Evolutionary conservation across 1,284 basidiomycete species (phyloP).

Genomic region (Marasmius tenuissimus): DNA sequence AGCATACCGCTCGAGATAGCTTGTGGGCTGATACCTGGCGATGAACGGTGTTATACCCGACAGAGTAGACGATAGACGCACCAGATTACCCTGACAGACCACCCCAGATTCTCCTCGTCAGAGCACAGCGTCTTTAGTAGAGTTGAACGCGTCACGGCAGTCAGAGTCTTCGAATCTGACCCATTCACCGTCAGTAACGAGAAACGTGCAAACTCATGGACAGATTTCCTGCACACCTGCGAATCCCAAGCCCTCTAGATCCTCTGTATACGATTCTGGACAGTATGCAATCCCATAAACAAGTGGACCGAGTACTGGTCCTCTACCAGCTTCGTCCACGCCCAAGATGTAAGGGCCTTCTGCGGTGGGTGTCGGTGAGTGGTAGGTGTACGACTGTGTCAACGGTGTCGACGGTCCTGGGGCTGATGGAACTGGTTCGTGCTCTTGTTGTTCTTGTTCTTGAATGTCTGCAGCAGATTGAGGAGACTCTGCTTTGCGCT

Average conservation of each 20-base stretch:
- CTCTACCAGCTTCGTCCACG: constrained; percentile 95
- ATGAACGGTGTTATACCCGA: background rate
- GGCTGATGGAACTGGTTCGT: constrained; percentile 43
- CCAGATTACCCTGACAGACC: constrained; percentile 84
- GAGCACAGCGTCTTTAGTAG: constrained; percentile 65
- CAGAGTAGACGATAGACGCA: constrained; percentile 23
- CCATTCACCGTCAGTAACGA: constrained; percentile 7
- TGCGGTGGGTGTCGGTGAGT: constrained; percentile 69
- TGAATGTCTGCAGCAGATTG: constrained; percentile 3
- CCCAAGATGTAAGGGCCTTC: constrained; percentile 84
- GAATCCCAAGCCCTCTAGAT: constrained; percentile 84
- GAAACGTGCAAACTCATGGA: background rate
- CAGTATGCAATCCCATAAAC: constrained; percentile 97
- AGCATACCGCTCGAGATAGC: constrained; percentile 94
- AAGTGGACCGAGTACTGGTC: constrained; percentile 91
- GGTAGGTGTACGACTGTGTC: constrained; percentile 78
- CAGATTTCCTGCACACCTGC: constrained; percentile 58
- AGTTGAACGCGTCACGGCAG: constrained; percentile 65
- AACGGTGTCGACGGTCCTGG: constrained; percentile 59
- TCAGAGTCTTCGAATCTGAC: constrained; percentile 90
- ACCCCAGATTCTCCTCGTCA: constrained; percentile 69
- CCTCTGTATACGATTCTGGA: constrained; percentile 73
- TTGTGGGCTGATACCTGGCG: constrained; percentile 67
- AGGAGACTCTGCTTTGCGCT: background rate
- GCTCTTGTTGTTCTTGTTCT: constrained; percentile 15